Base-by-base conservation (phyloP, 2,329 filamentous ascomycete genomes). In the Fusarium illudens region DNA sequence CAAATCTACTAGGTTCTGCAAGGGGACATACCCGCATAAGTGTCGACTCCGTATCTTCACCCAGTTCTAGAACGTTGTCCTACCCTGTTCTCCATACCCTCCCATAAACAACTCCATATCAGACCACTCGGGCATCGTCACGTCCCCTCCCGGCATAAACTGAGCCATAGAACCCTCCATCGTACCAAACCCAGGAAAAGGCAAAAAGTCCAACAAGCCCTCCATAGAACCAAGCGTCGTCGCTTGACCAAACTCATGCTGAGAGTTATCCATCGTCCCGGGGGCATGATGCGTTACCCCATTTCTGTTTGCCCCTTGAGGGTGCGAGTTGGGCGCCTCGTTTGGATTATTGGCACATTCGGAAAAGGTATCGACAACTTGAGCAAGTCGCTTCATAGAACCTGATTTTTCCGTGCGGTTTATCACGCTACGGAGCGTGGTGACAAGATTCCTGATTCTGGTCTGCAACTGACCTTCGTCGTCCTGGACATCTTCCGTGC, bases 331-430 rank as follows among this genome's bases (percentile, higher is more conserved):
- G 1, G 53, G 58, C 4, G 42, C 57, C 29, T 71, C 64, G 7
- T 10, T 58, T 0, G 67, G 54, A 1, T 57, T 70, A 4, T 66
- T 70, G 15, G 69, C 65, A 7, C 73, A 74, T 2, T 72, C 74
- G 7, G 73, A 71, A 42, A 76, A 76, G 0, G 70, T 68, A 6
- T 73, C 74, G 6, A 76, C 66, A 1, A 76, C 72, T 12, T 58
- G 71, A 1, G 75, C 72, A 3, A 76, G 67, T 4, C 75, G 56
- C 36, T 70, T 74, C 75, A 76, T 76, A 11, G 75, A 74, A 1
- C 73, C 73, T 29, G 72, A 70, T 50, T 76, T 76, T n/a, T 75
- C 71, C 0, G 70, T 68, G 4, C 59, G 56, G 11, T 65, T 70
- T 7, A 75, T 72, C 0, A 72, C 70, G 1, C 56, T 55, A 7